Base-by-base conservation (phyloP, 2,329 filamentous ascomycete species). In the Paraphaeosphaeria minitans region DNA sequence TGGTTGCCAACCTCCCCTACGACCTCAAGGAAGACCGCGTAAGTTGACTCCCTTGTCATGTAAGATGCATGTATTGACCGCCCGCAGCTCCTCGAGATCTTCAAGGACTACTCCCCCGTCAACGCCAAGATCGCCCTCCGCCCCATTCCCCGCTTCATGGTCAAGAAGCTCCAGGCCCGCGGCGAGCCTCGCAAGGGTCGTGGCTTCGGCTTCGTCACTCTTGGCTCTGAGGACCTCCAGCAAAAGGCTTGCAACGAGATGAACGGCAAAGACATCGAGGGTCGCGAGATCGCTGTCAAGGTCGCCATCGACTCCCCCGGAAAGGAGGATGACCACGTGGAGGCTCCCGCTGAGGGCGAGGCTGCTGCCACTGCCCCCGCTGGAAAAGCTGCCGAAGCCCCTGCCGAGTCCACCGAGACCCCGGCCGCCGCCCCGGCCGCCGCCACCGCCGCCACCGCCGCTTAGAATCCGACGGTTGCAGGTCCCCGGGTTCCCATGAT, bases 201-300 rank as follows among this genome's bases (percentile, higher is more conserved):
- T 84, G 95, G 95, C 68, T 99, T 99, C 79, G 95, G 95, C 68
- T 99, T 99, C 79, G 95, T 99, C 65, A 98, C 93, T 61, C 89
- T 99, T 63, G 90, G 90, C 65, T 96, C 92, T 19, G 94, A 99
- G 85, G 93, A 97, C 81, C 82, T 94, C 75, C 95, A 99, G 86
- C 89, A 96, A 83, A 97, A 97, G 90, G 95, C 95, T 67, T 96
- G 97, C 67, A 77, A 83, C 54, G 95, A 99, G 85, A 99, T 99
- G 95, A 97, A 99, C 82, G 95, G 93, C 82, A 98, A 97, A 88
- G 92, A 97, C 79, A 95, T 99, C 69, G 95, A 98, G 80, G 95
- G 94, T 66, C 94, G 95, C 75, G 94, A 98, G 84, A 99, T 99
- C 71, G 95, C 95, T 66, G 95, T 99, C 86, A 99, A 99, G 91